These are phyloP conservation scores for Chrysanthemum lavandulifolium DNA, from an alignment of 129 eudicot species.

Conservation along the genomic window DNA sequence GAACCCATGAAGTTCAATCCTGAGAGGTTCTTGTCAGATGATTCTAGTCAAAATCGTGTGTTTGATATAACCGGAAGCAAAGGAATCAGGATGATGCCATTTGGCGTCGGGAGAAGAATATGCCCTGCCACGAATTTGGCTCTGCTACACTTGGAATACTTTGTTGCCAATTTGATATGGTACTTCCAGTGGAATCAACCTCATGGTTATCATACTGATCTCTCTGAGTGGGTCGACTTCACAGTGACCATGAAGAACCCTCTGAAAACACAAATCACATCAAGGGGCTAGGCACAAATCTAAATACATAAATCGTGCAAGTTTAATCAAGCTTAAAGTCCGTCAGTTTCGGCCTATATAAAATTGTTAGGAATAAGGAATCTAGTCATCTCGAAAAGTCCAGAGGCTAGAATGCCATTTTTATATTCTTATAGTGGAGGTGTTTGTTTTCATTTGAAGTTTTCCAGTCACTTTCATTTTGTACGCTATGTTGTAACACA, in stretches of 20 bases:
- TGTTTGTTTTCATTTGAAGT: too few relatives aligned
- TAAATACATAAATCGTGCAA: too few relatives aligned
- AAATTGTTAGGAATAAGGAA: too few relatives aligned
- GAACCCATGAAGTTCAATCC: conserved; percentile 65
- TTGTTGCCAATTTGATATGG: conserved; percentile 66
- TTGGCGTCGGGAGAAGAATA: conserved; percentile 66
- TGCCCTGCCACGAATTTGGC: conserved; percentile 59
- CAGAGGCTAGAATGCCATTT: too few relatives aligned
- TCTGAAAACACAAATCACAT: conserved; percentile 25
- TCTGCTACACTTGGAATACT: conserved; percentile 54
- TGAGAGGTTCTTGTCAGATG: conserved; percentile 45
- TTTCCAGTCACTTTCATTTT: too few relatives aligned
- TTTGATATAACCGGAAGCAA: conserved; percentile 57
- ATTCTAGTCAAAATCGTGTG: conserved; percentile 5
- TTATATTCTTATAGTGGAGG: too few relatives aligned
- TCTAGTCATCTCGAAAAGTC: too few relatives aligned
- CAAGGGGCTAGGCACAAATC: conserved; percentile 4
- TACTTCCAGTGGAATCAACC: conserved; percentile 35
- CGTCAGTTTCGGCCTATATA: too few relatives aligned
- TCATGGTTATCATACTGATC: conserved; percentile 34
- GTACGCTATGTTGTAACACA: too few relatives aligned
- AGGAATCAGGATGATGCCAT: conserved; percentile 75
- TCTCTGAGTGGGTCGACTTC: conserved; percentile 43
- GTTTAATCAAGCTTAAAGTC: too few relatives aligned
- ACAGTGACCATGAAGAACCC: conserved; percentile 51